Percentiles rank a stretch among this genome's conserved stretches.
Conservation (phyloP, 768 basidiomycete species). For the Tulasnella sp. region DNA sequence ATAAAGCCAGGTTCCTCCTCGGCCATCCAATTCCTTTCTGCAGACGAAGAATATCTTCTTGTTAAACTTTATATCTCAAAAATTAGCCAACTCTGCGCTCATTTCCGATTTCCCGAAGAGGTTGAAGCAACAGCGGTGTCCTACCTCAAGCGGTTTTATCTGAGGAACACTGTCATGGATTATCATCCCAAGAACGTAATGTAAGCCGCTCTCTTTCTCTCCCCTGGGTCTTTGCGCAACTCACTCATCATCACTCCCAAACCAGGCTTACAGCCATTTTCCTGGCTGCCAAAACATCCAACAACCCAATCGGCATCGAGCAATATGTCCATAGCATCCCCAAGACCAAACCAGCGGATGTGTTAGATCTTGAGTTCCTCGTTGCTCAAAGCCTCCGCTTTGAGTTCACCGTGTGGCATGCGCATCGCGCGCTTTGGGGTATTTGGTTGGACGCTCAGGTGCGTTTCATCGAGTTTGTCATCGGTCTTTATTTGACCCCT, state of each 20-base stretch:
- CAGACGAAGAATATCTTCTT: slow-evolving; percentile 79
- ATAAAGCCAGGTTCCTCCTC: slow-evolving; percentile 62
- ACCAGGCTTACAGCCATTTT: slow-evolving; percentile 89
- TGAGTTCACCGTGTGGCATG: slow-evolving; percentile 90
- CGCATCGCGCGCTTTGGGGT: slow-evolving; percentile 82
- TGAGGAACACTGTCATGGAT: slow-evolving; percentile 98
- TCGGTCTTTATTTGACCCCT: not conserved
- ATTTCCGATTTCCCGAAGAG: slow-evolving; percentile 83
- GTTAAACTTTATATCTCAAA: slow-evolving; percentile 85
- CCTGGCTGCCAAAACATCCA: slow-evolving; percentile 95
- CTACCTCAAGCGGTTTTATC: slow-evolving; percentile 94
- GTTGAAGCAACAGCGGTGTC: slow-evolving; percentile 88
- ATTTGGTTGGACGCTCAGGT: slow-evolving; percentile 86
- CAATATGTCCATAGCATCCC: slow-evolving; percentile 76
- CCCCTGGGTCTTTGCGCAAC: slow-evolving; percentile 4
- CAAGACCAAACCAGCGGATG: slow-evolving; percentile 69
- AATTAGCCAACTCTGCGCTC: slow-evolving; percentile 73
- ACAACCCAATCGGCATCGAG: slow-evolving; percentile 82
- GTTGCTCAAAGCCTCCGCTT: slow-evolving; percentile 91
- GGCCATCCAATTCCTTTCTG: slow-evolving; percentile 61
- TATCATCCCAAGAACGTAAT: slow-evolving; percentile 99
- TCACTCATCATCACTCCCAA: slow-evolving; percentile 10
- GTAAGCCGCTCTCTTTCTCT: slow-evolving; percentile 40
- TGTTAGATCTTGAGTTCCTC: slow-evolving; percentile 90
- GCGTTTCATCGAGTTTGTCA: slow-evolving; percentile 19